These are phyloP conservation scores for Diaporthe caulivora DNA, from an alignment of 2,329 filamentous ascomycete species.

Conservation along the genomic window DNA sequence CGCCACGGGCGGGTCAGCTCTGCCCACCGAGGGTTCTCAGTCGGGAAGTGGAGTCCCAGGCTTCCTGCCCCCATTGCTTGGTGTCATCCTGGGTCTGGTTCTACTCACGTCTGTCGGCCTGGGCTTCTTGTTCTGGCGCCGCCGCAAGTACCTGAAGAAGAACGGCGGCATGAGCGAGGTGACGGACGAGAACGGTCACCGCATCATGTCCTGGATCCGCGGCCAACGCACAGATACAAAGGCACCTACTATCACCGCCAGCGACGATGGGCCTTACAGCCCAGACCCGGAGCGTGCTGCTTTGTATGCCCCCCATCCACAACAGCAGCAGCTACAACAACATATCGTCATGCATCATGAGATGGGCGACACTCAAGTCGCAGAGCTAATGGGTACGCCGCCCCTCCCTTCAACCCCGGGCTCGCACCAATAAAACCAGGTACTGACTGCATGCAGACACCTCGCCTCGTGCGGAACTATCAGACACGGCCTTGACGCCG, in stretches of 20 bases:
- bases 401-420: not conserved
- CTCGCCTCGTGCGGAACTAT: conserved; percentile 58
- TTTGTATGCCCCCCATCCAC: conserved; percentile 14
- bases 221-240: conserved; percentile 58
- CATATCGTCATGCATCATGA: conserved; percentile 48
- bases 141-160: conserved; percentile 57
- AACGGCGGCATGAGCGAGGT: conserved; percentile 52
- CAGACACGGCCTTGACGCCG: conserved; percentile 56
- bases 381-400: conserved; percentile 61
- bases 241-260: conserved; percentile 58
- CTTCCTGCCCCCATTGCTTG: conserved; percentile 73
- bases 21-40: conserved; percentile 35
- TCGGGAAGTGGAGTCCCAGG: conserved; percentile 59
- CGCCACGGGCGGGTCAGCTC: conserved; percentile 47
- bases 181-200: conserved; percentile 60
- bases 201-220: conserved; percentile 66
- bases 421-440: not conserved
- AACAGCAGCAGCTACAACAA: conserved; percentile 30
- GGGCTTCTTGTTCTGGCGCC: conserved; percentile 65
- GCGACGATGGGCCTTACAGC: conserved; percentile 55
- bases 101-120: conserved; percentile 65
- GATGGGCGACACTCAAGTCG: conserved; percentile 58
- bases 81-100: conserved; percentile 71
- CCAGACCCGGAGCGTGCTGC: conserved; percentile 50
- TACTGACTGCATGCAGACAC: conserved; percentile 52